Conservation (phyloP, 164 flowering plant species). For the Stephania yunnanensis region DNA sequence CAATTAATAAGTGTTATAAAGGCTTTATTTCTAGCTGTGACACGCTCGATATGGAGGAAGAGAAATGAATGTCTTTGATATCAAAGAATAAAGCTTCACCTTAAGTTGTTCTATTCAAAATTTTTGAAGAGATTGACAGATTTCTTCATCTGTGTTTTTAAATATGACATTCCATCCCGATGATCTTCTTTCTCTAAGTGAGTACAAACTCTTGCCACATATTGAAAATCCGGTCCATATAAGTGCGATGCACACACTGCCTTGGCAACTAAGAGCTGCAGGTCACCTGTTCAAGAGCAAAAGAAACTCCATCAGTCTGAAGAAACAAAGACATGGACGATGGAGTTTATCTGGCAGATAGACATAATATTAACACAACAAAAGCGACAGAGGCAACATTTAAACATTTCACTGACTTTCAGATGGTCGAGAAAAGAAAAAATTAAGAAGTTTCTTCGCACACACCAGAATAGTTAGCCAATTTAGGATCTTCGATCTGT, state of each 20-base stretch:
- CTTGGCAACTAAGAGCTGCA: slow-evolving; percentile 50
- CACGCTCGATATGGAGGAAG: no score
- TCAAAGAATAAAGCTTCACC: no score
- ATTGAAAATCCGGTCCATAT: slow-evolving; percentile 44
- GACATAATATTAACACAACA: background rate
- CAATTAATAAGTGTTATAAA: no score
- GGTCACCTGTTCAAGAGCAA: slow-evolving; percentile 40
- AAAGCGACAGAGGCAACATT: background rate
- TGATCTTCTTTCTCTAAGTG: slow-evolving; percentile 25
- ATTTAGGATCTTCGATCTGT: no score
- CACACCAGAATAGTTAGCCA: no score
- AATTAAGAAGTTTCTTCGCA: background rate
- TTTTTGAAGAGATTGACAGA: slow-evolving; percentile 11
- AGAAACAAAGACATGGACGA: slow-evolving; percentile 2
- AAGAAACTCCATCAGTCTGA: background rate
- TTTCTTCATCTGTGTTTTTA: slow-evolving; percentile 33
- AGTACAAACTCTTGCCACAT: slow-evolving; percentile 32
- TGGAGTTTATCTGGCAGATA: background rate
- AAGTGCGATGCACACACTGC: slow-evolving; percentile 69
- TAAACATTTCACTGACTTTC: background rate
- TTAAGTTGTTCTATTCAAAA: slow-evolving; percentile 3
- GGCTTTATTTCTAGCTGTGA: no score
- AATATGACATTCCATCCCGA: slow-evolving; percentile 23
- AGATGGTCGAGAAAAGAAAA: background rate
- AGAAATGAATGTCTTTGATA: no score